Base-by-base conservation (phyloP, 371 early-diverging fungal genomes). In the Zychaea mexicana region DNA sequence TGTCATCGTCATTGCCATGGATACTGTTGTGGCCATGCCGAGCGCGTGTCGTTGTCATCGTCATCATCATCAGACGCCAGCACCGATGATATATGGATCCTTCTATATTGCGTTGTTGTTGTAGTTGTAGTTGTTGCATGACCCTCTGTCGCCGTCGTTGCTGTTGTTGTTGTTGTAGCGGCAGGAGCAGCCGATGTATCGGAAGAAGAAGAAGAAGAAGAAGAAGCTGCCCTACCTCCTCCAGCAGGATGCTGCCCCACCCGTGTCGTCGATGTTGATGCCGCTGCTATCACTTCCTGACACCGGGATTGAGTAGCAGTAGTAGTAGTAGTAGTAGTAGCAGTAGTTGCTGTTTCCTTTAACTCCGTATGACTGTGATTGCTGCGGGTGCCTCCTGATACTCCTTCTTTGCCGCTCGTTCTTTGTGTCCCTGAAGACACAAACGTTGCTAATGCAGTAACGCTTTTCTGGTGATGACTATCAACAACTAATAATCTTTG, bases 11-110 rank as follows among this genome's bases (percentile, higher is more conserved):
- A 12, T 42, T 42, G 15, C 42, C 42, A 42, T 42, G 42, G 42
- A 42, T 42, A 42, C 4, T 42, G 42, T 42, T 15, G 42, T 42
- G 42, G 15, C 42, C 42, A 12, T 42, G 17, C 42, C 0, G 42
- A 52, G 22, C 19, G 6, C 12, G 22, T 19, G 8, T 21, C 47
- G 24, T 7, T 38, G 36, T 42, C 27, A 59, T 32, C 39, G 15
- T 61, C 52, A 2, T 45, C 59, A 21, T 59, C 28, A 59, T 59
- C 46, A 15, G 57, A 57, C 26, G 57, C 57, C 57, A 57, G 57
- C 13, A 57, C 57, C 17, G 57, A 57, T n/a, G 39, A 59, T 8
- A 59, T 59, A 31, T 59, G 59, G 10, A 52, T 61, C 22, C 52
- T 61, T 7, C 12, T 61, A 19, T 36, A 52, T 52, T 17, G 33